phyloP scores from a whole-genome alignment of 106 monocot genomes.

The Gastrodia elata region DNA sequence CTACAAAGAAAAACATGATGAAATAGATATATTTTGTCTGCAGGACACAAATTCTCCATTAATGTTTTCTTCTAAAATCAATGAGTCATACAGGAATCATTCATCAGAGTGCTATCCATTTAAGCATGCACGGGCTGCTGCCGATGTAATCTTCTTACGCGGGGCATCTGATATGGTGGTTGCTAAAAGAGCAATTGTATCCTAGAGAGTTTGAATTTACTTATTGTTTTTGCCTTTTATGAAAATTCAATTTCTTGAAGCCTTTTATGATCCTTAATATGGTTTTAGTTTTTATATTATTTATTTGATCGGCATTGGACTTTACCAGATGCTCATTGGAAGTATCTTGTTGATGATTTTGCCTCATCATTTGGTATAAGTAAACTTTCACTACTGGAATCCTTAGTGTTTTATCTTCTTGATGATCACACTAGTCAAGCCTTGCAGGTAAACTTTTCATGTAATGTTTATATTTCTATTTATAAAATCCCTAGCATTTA shows the following conservation, averaged over 20 bases:
- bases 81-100: constrained; percentile 14
- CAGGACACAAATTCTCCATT: constrained; percentile 28
- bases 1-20: constrained; percentile 14
- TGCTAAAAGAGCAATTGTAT: constrained; percentile 93
- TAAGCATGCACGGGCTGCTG: constrained; percentile 48
- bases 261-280: constrained; percentile 29
- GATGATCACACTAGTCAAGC: constrained; percentile 72
- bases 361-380: constrained; percentile 59
- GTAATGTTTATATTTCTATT: background rate
- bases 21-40: constrained; percentile 39
- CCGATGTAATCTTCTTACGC: constrained; percentile 75
- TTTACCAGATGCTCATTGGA: constrained; percentile 63
- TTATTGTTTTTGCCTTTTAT: background rate
- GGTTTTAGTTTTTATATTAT: constrained; percentile 79
- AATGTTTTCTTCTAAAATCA: constrained; percentile 21
- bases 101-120: constrained; percentile 54
- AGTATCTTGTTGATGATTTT: constrained; percentile 78
- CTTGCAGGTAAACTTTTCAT: constrained; percentile 46
- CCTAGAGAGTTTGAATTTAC: constrained; percentile 27
- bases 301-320: constrained; percentile 90
- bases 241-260: background rate
- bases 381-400: constrained; percentile 45
- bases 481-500: background rate
- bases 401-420: constrained; percentile 75
- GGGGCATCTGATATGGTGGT: constrained; percentile 82